These are phyloP conservation scores for Linnemannia exigua DNA, from an alignment of 192 early-diverging fungal species.

Conservation along the genomic window DNA sequence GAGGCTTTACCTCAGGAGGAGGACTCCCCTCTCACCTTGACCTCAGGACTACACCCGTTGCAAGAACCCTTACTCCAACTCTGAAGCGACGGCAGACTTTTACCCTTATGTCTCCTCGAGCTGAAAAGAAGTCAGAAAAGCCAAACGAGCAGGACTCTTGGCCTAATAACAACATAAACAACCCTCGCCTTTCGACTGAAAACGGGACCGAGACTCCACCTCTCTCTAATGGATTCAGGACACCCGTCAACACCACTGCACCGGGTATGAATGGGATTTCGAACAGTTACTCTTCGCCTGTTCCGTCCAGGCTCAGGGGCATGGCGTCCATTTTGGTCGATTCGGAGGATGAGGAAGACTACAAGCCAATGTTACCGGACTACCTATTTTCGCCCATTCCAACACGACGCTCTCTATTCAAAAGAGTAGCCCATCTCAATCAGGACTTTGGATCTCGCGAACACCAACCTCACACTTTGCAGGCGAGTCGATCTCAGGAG, in stretches of 20 bases:
- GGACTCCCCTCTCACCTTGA: neutral
- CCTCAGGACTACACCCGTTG: neutral
- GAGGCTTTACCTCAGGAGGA: neutral
- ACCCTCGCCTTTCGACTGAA: neutral
- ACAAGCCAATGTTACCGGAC: slow-evolving; percentile 15
- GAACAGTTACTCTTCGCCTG: slow-evolving; percentile 27
- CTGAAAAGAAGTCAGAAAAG: slow-evolving; percentile 4
- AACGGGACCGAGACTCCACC: slow-evolving; percentile 33
- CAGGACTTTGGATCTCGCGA: slow-evolving; percentile 70
- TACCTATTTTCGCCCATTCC: slow-evolving; percentile 59
- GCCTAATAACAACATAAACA: neutral
- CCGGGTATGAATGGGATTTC: slow-evolving; percentile 6
- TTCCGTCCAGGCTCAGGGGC: slow-evolving; percentile 25
- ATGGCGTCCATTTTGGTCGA: slow-evolving; percentile 6
- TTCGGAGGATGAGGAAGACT: slow-evolving; percentile 14
- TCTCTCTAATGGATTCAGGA: neutral
- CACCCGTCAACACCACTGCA: neutral
- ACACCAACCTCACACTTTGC: slow-evolving; percentile 51
- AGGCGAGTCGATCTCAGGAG: slow-evolving; percentile 28
- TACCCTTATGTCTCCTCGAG: slow-evolving; percentile 40
- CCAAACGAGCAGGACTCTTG: slow-evolving; percentile 2
- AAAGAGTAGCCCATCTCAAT: slow-evolving; percentile 75
- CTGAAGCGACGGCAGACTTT: slow-evolving; percentile 45
- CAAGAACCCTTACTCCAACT: slow-evolving; percentile 22
- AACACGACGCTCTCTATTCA: slow-evolving; percentile 69